Percentiles rank a stretch among this genome's conserved stretches.
Evolutionary conservation across 495 filamentous ascomycete species (phyloP).

Genomic region (Pyronema domesticum): DNA sequence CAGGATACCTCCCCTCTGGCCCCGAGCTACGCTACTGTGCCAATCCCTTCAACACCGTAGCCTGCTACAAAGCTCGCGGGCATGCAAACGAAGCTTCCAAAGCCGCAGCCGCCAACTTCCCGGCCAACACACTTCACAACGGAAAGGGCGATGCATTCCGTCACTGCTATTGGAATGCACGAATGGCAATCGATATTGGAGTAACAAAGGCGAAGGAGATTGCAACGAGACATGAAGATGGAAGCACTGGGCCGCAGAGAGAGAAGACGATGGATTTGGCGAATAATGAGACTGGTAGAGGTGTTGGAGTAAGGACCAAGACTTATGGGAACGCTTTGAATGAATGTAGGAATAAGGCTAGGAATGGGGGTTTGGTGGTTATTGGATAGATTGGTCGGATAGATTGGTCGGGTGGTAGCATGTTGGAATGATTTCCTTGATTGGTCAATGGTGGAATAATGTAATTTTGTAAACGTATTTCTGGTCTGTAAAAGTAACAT

Average conservation of each 20-base stretch:
- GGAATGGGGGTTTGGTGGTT: no score
- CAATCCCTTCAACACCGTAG: neutral
- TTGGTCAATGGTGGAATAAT: no score
- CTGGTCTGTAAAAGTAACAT: no score
- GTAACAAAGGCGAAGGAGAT: neutral
- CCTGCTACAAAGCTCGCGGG: neutral
- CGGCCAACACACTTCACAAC: slow-evolving; percentile 1
- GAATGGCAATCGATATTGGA: slow-evolving; percentile 7
- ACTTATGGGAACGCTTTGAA: no score
- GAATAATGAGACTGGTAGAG: slow-evolving; percentile 4
- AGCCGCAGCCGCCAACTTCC: slow-evolving; percentile 1
- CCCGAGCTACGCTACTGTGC: slow-evolving; percentile 1
- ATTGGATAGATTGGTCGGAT: no score
- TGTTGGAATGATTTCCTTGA: no score
- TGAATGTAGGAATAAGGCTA: no score
- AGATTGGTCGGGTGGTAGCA: no score
- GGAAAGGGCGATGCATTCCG: slow-evolving; percentile 8
- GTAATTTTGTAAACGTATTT: no score
- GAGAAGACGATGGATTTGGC: slow-evolving; percentile 3
- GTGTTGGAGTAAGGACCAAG: neutral
- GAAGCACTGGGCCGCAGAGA: neutral
- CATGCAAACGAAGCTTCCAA: neutral
- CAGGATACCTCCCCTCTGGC: neutral
- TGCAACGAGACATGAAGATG: slow-evolving; percentile 4
- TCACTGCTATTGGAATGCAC: slow-evolving; percentile 9